Evolutionary conservation across 495 filamentous ascomycete genomes (phyloP).

Genomic region (Endocarpon pusillum): DNA sequence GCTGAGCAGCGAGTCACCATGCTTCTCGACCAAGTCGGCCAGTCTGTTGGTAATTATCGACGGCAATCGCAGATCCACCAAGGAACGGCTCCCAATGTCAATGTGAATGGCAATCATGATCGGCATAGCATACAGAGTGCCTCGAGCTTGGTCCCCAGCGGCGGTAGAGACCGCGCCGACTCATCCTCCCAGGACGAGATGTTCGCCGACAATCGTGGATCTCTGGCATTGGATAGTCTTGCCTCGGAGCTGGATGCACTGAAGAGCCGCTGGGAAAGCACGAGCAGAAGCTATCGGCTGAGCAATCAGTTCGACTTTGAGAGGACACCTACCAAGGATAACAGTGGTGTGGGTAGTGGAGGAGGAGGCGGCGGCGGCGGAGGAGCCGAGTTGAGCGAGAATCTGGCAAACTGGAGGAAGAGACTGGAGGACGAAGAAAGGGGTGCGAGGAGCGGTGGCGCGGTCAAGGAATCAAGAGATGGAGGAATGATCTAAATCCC

Average conservation of each 20-base stretch:
- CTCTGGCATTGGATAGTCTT: conserved; percentile 74
- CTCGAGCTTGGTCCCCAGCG: conserved; percentile 24
- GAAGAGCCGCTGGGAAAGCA: conserved; percentile 83
- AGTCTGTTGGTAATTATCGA: conserved; percentile 85
- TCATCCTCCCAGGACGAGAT: conserved; percentile 39
- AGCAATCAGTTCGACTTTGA: conserved; percentile 81
- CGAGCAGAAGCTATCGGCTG: conserved; percentile 71
- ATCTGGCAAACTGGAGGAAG: conserved; percentile 58
- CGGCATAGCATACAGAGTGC: conserved; percentile 26
- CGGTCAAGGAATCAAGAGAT: not conserved
- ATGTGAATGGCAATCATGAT: conserved; percentile 13
- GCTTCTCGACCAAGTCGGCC: conserved; percentile 84
- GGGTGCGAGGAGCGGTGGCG: not conserved
- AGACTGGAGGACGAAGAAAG: conserved; percentile 49
- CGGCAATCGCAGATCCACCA: conserved; percentile 47
- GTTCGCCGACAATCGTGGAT: conserved; percentile 53
- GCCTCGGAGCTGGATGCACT: conserved; percentile 82
- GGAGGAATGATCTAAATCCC: not conserved
- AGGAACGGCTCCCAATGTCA: conserved; percentile 21
- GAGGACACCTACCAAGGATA: conserved; percentile 37
- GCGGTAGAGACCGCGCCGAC: conserved; percentile 22
- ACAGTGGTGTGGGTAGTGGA: too few relatives aligned
- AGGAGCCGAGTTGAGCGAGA: conserved; percentile 40
- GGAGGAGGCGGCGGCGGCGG: too few relatives aligned
- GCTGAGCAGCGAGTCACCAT: conserved; percentile 86